phyloP scores from a whole-genome alignment of 345 rosid genomes.

The Barbarea vulgaris region DNA sequence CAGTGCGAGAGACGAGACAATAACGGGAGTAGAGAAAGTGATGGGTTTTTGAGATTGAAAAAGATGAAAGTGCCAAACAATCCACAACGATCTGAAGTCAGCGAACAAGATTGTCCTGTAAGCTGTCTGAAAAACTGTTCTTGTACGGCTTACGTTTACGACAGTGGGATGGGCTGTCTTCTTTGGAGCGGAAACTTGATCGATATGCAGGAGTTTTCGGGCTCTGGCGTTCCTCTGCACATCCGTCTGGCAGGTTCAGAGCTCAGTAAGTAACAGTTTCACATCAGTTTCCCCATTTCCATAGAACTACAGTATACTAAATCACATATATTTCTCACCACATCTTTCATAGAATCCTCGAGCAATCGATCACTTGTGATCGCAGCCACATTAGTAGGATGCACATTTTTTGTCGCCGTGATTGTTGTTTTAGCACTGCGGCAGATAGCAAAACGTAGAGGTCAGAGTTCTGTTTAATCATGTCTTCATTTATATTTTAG shows the following conservation, averaged over 20 bases:
- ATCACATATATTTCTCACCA: background rate
- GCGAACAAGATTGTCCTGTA: conserved; percentile 38
- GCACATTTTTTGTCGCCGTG: background rate
- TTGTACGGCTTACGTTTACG: conserved; percentile 49
- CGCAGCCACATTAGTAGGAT: background rate
- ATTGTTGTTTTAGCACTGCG: conserved; percentile 18
- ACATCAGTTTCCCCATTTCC: background rate
- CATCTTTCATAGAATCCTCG: conserved; percentile 5
- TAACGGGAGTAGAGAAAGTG: conserved; percentile 36
- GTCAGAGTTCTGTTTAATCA: no score
- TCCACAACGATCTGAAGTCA: conserved; percentile 28
- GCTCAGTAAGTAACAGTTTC: conserved; percentile 30
- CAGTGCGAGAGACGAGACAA: conserved; percentile 37
- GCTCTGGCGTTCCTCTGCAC: conserved; percentile 37
- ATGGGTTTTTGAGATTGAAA: conserved; percentile 45
- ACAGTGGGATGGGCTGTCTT: conserved; percentile 47
- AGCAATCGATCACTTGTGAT: conserved; percentile 16
- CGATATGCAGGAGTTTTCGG: conserved; percentile 40
- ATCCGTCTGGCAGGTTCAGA: conserved; percentile 49
- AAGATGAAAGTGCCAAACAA: conserved; percentile 51
- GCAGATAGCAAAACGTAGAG: conserved; percentile 8
- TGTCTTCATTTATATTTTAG: no score
- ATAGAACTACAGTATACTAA: background rate
- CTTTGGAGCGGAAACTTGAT: conserved; percentile 47
- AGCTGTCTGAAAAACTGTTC: conserved; percentile 55